Evolutionary conservation across 306 rosid genomes (phyloP).

Genomic region (Bauhinia variegata): DNA sequence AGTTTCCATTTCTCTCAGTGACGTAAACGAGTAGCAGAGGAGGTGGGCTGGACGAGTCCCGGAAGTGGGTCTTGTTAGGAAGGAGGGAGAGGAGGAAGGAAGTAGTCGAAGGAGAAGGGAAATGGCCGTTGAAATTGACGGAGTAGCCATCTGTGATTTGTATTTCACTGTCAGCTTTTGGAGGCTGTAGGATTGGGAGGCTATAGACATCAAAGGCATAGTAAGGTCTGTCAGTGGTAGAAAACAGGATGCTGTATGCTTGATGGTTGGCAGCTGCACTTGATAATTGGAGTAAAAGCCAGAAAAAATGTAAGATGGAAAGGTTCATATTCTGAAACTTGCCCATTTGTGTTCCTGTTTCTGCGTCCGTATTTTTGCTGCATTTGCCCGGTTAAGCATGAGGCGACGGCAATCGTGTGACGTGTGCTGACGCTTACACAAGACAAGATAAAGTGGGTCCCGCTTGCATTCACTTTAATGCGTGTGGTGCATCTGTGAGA

Average conservation of each 20-base stretch:
- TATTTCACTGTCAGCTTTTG: slow-evolving; percentile 40
- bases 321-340: slow-evolving; percentile 31
- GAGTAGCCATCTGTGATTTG: slow-evolving; percentile 76
- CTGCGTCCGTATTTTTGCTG: too few relatives aligned
- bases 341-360: not conserved
- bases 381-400: too few relatives aligned
- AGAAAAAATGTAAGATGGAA: not conserved
- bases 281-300: slow-evolving; percentile 6
- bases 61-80: slow-evolving; percentile 38
- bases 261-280: slow-evolving; percentile 28
- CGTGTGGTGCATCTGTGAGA: not conserved
- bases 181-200: slow-evolving; percentile 41
- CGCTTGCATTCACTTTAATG: not conserved
- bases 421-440: too few relatives aligned
- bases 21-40: slow-evolving; percentile 64
- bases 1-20: slow-evolving; percentile 66
- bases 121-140: slow-evolving; percentile 87
- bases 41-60: slow-evolving; percentile 28
- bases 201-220: slow-evolving; percentile 73
- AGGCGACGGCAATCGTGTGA: too few relatives aligned
- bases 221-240: slow-evolving; percentile 61
- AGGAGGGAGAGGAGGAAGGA: slow-evolving; percentile 32
- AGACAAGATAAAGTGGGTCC: not conserved
- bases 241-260: slow-evolving; percentile 61
- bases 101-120: slow-evolving; percentile 47